phyloP scores from a whole-genome alignment of 495 filamentous ascomycete species.

The Bathelium albidoporum region DNA sequence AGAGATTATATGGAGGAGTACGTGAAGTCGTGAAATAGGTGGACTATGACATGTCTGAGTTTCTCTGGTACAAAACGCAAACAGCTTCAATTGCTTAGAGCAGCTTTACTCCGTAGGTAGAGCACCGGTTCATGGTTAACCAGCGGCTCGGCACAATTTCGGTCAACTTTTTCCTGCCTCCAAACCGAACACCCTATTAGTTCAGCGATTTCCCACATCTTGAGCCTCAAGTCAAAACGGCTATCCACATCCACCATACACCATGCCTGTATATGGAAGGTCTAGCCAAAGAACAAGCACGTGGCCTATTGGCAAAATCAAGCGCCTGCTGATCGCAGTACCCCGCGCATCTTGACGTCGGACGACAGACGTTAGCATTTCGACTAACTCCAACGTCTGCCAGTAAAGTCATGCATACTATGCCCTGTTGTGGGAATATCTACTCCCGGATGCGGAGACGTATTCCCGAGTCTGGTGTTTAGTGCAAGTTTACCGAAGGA shows the following conservation, averaged over 20 bases:
- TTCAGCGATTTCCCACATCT: not conserved
- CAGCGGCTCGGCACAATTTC: not conserved
- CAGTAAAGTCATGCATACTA: not conserved
- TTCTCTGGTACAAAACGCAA: no score
- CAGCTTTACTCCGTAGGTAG: not conserved
- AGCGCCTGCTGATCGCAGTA: not conserved
- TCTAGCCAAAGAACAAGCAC: not conserved
- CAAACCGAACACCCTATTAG: no score
- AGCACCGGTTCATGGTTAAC: no score
- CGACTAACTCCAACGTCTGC: not conserved
- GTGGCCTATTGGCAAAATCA: not conserved
- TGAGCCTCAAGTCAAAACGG: not conserved
- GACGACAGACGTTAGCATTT: not conserved
- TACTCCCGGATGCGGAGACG: not conserved
- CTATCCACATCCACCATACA: not conserved
- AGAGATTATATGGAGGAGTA: slow-evolving; percentile 20
- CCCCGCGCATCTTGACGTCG: not conserved
- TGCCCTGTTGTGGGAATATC: not conserved
- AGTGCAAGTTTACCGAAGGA: no score
- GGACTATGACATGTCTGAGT: not conserved
- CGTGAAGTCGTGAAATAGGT: slow-evolving; percentile 11
- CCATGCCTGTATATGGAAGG: not conserved
- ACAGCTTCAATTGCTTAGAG: not conserved
- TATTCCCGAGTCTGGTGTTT: not conserved
- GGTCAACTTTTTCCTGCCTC: not conserved